Base-by-base conservation (phyloP, 1,284 basidiomycete genomes). In the Xerocomus nothofagi region DNA sequence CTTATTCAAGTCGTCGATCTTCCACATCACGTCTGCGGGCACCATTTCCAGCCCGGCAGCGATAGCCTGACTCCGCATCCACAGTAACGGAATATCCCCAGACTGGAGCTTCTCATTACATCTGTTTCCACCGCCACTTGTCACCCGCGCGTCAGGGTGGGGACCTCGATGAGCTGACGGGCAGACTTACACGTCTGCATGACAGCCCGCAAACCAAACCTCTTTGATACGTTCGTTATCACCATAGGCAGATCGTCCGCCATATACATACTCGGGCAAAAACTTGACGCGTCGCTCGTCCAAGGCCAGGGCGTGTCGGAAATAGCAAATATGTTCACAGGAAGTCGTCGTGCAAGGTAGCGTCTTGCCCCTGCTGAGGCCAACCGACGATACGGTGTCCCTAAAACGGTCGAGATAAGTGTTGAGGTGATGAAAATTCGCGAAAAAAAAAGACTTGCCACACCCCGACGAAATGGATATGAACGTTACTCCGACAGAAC, bases 241-340 rank as follows among this genome's bases (percentile, higher is more conserved):
- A 1, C 14, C 27, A 4, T 18, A 2, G 10, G 40, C 20, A 4
- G 57, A 60, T 33, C 49, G 53, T 39, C 68, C 60, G 0, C 68
- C 68, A 21, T 59, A 60, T 0, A 52, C 58, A 40, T 71, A 69
- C 49, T 75, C 73, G 0, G 72, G 71, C 33, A 71, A 58, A 51
- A 74, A 75, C 49, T 72, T 74, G 48, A 71, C 70, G 6, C 73
- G 69, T 33, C 71, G 58, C 42, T 73, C 72, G 42, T 75, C 73
- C 31, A 74, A 49, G 4, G 66, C 68, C n/a, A 69, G 42, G 1
- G 66, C 68, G 38, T 70, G 66, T 23, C 67, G 56, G 34, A 67
- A 67, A 37, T 57, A 57, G 20, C 64, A 70, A 5, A 70, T 51
- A 39, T 67, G 67, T 23, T 67, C 54, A 33, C 56, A 59, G 2